phyloP scores from a whole-genome alignment of 345 rosid genomes.

The Aethionema arabicum region DNA sequence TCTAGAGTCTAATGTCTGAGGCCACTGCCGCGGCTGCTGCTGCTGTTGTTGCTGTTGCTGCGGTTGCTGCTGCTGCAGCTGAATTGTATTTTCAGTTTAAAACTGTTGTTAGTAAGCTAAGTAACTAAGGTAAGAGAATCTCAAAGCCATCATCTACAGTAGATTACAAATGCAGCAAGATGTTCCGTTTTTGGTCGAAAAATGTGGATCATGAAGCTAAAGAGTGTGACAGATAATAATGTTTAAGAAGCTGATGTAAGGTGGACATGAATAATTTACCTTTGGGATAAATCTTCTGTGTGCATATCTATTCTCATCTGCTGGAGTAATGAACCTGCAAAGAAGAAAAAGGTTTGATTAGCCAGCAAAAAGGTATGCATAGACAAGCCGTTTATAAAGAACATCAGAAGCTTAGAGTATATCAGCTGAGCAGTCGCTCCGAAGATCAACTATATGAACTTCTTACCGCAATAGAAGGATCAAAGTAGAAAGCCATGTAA shows the following conservation, averaged over 20 bases:
- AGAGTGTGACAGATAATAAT: too few species aligned
- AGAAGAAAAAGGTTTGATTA: neutral
- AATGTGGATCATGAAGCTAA: neutral
- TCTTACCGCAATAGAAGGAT: constrained; percentile 37
- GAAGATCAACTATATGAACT: neutral
- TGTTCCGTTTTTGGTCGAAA: neutral
- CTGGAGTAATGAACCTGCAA: constrained; percentile 53
- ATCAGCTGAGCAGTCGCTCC: constrained; percentile 10
- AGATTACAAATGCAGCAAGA: constrained; percentile 7
- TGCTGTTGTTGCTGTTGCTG: constrained; percentile 34
- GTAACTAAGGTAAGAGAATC: too few species aligned
- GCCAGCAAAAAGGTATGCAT: neutral
- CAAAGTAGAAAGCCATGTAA: constrained; percentile 33
- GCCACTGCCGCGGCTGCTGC: constrained; percentile 49
- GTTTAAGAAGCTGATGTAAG: neutral
- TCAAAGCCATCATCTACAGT: neutral
- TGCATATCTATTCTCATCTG: constrained; percentile 37
- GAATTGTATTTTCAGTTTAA: constrained; percentile 9
- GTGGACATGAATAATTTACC: constrained; percentile 41
- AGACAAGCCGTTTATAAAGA: constrained; percentile 6
- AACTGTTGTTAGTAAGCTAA: too few species aligned
- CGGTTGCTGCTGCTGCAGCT: constrained; percentile 37
- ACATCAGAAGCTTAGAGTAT: neutral
- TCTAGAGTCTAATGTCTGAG: constrained; percentile 75
- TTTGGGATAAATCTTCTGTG: constrained; percentile 40